These are phyloP conservation scores for Penicillium janthinellum DNA, from an alignment of 2,329 filamentous ascomycete genomes.

Conservation along the genomic window DNA sequence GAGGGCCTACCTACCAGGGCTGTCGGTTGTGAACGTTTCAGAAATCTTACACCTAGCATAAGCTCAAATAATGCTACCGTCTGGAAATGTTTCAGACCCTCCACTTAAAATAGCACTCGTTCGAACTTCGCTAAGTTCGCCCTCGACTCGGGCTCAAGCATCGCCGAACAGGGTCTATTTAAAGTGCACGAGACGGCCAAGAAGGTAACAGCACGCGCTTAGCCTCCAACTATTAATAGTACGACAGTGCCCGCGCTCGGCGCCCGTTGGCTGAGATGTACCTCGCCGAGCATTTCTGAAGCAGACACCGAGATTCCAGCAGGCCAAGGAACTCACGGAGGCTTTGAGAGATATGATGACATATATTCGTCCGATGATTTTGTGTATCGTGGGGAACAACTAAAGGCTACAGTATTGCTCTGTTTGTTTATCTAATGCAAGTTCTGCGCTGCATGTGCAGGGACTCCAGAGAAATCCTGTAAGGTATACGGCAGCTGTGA, in stretches of 20 bases:
- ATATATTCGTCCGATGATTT: neutral
- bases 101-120: neutral
- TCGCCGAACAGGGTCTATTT: neutral
- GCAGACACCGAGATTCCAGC: neutral
- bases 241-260: neutral
- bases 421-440: neutral
- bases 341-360: neutral
- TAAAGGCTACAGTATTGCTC: neutral
- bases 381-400: neutral
- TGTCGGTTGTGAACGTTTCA: neutral
- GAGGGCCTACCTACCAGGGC: neutral
- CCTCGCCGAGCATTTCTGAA: neutral
- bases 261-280: neutral
- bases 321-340: neutral
- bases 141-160: neutral
- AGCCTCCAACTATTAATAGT: slow-evolving; percentile 3
- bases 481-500: neutral
- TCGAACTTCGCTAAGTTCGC: neutral
- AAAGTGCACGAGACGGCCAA: neutral
- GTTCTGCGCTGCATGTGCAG: neutral
- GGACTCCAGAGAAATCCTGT: neutral
- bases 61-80: neutral
- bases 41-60: neutral
- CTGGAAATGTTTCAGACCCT: slow-evolving; percentile 6
- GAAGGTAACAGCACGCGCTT: neutral